A percentile compares a stretch with the other conserved stretches of the same genome.
Conservation (phyloP, 805 yeast genomes). For the Wickerhamomyces mucosus region DNA sequence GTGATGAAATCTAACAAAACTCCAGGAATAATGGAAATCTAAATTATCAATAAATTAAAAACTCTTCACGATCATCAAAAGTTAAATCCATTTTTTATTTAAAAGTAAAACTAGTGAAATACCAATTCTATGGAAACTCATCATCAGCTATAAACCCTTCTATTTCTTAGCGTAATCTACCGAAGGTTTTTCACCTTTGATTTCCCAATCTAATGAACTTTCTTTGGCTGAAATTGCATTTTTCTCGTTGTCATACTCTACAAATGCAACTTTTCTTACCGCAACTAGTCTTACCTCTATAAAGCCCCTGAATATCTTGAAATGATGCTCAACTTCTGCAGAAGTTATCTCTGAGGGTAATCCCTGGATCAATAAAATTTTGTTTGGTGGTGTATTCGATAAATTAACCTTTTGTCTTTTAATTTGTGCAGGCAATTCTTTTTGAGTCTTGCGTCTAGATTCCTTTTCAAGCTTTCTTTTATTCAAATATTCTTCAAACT, state of each 20-base stretch:
- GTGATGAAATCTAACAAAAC: too few relatives aligned
- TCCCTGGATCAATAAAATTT: conserved; percentile 55
- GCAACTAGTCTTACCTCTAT: conserved; percentile 57
- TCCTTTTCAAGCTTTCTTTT: conserved; percentile 12
- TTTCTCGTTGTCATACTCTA: conserved; percentile 58
- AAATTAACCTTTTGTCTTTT: conserved; percentile 12
- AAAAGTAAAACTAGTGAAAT: too few relatives aligned
- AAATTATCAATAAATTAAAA: too few relatives aligned
- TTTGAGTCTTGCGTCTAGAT: conserved; percentile 9
- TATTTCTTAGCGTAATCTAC: too few relatives aligned
- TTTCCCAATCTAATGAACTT: too few relatives aligned
- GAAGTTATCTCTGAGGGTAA: conserved; percentile 37
- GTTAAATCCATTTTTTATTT: too few relatives aligned
- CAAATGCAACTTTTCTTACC: conserved; percentile 63
- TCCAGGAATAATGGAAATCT: too few relatives aligned
- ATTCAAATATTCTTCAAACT: conserved; percentile 11
- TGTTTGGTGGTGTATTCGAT: conserved; percentile 53
- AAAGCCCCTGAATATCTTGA: conserved; percentile 49
- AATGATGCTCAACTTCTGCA: conserved; percentile 34
- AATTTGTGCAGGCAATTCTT: conserved; percentile 10
- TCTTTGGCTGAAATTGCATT: conserved; percentile 37
- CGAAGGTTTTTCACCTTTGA: too few relatives aligned
- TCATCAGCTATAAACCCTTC: too few relatives aligned
- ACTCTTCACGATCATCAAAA: too few relatives aligned
- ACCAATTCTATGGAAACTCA: too few relatives aligned